phyloP scores from a whole-genome alignment of 208 protist genomes.

The Tritrichomonas musculus region DNA sequence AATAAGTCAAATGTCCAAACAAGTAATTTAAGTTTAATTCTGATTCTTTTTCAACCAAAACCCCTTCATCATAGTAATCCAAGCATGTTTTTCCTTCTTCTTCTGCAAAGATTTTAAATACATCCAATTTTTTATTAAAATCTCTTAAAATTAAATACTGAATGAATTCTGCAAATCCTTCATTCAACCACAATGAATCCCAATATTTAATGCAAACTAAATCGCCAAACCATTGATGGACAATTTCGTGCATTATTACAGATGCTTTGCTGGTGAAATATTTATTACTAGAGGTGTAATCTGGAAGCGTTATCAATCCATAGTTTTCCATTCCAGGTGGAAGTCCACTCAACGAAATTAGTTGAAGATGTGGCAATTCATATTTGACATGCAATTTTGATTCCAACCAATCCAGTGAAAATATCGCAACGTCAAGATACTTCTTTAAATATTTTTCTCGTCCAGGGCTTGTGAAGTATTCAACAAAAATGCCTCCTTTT shows the following conservation, averaged over 20 bases:
- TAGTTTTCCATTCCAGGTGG: constrained; percentile 33
- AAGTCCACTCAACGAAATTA: neutral
- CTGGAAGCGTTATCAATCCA: neutral
- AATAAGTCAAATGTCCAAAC: too few relatives aligned
- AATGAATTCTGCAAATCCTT: constrained; percentile 34
- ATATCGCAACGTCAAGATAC: neutral
- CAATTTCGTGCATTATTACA: neutral
- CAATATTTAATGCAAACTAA: neutral
- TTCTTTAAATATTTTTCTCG: neutral
- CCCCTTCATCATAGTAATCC: too few relatives aligned
- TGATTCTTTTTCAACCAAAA: too few relatives aligned
- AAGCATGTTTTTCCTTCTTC: too few relatives aligned
- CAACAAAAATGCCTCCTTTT: neutral
- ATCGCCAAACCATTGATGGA: constrained; percentile 32
- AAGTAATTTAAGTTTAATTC: too few relatives aligned
- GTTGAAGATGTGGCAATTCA: neutral
- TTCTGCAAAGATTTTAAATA: too few relatives aligned
- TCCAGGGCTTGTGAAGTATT: neutral
- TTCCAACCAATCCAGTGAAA: neutral
- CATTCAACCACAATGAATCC: constrained; percentile 33
- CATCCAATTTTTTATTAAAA: neutral
- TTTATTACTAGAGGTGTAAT: neutral
- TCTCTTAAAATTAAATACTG: neutral
- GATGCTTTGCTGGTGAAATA: neutral
- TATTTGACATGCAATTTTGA: neutral